A percentile compares a stretch with the other conserved stretches of the same genome.
Evolutionary conservation across 768 basidiomycete species (phyloP).

Genomic region (Leucocoprinus birnbaumii): DNA sequence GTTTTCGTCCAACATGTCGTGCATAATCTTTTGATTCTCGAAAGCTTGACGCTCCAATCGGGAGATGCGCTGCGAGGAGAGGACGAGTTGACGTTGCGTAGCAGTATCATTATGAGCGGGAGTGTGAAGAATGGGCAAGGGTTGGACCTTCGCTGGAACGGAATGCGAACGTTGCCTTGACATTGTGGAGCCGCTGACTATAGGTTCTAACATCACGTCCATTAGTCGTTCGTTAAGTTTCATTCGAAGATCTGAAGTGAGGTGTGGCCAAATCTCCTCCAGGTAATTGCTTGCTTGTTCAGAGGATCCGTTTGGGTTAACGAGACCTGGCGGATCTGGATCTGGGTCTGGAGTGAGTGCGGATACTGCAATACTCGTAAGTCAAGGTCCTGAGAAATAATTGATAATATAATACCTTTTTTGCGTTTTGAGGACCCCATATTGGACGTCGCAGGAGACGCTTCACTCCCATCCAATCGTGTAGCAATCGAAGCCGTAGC

Average conservation of each 20-base stretch:
- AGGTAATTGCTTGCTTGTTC: not conserved
- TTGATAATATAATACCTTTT: not conserved
- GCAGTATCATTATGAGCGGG: not conserved
- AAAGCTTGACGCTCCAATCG: not conserved
- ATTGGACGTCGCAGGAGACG: not conserved
- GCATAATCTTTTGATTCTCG: not conserved
- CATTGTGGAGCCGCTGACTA: not conserved
- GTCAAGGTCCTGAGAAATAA: too few species aligned
- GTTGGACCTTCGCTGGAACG: not conserved
- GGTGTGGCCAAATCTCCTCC: constrained; percentile 2
- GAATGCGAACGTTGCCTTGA: constrained; percentile 3
- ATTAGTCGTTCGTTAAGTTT: constrained; percentile 6
- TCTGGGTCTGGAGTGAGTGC: too few species aligned
- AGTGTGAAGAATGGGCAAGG: not conserved
- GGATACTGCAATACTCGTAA: too few species aligned
- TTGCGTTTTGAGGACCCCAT: not conserved
- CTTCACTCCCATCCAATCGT: not conserved
- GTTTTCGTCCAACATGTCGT: not conserved
- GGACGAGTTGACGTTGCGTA: not conserved
- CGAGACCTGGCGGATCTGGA: not conserved
- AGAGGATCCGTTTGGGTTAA: not conserved
- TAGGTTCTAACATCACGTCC: not conserved
- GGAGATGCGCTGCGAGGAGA: not conserved
- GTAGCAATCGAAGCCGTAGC: not conserved
- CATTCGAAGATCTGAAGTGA: constrained; percentile 3